Evolutionary conservation across 148 eudicot genomes (phyloP), one percentile per base, ranked within the genome.

Genomic region (Amaranthus palmeri): DNA sequence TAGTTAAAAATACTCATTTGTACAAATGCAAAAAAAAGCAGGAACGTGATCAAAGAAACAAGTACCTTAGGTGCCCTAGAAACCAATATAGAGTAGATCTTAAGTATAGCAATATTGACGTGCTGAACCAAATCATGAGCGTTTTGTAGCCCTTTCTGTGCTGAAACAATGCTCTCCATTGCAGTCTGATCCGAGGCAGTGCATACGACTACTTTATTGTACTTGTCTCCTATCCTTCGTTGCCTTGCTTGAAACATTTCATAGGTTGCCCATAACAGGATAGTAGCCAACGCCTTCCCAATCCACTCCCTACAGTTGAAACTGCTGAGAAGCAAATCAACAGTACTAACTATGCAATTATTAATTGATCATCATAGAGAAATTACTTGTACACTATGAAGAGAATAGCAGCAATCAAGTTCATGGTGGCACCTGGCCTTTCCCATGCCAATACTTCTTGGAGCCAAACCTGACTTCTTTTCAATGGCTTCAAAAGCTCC

Each of bases 41-140:
- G 18, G 50, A 44, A 18, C 45, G 50, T 48, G 45, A 42, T 62
- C 43, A 55, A 41, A 4, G 43, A 11, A 40, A 36, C 3, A 55
- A 41, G 77, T 88, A 95, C 98, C 97, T 84, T 95, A 8, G 96
- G 96, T 41, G 90, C 83, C 71, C 73, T 88, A 7, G 86, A 80
- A 74, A 83, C 47, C 43, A 85, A 40, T 77, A 95, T 74, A 45
- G 98, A 95, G 86, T 84, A 79, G 54, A 88, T 73, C 79, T 95
- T 95, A 63, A 95, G 79, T 3, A 91, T 72, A 0, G 87, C 77
- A 68, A 95, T 88, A 76, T 91, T 95, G 61, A 85, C 83, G 50
- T 72, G 72, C 74, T 81, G 91, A 68, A 89, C 80, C 53, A 86
- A 49, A 6, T 89, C 92, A 44, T 87, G 86, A 43, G 81, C 84